Base-by-base conservation (phyloP, 352 stramenopile species). In the Phytophthora kernoviae region DNA sequence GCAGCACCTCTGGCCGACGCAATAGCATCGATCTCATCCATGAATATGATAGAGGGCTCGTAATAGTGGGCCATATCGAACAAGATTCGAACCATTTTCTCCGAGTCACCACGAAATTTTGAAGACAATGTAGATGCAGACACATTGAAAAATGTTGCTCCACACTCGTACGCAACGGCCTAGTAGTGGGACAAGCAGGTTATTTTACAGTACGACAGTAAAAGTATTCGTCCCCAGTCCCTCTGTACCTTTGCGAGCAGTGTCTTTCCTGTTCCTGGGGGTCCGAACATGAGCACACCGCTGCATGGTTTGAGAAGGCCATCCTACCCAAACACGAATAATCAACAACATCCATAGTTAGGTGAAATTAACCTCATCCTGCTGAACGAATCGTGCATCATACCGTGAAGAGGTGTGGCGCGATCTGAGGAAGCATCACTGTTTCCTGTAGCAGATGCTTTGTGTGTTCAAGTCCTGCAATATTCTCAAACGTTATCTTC, bases 61-160 rank as follows among this genome's bases (percentile, higher is more conserved):
- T 99, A 98, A 69, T 98, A 98, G 11, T 96, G 86, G n/a, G 97
- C 96, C 86, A 99, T 98, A 39, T 99, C 96, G 62, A 99, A 99
- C 10, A 99, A 76, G 22, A 99, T 96, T 39, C 95, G 88, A 41
- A 99, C 94, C 61, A 99, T 90, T 53, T 98, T 98, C 63, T 98
- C 96, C 6, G 81, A 96, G 21, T 98, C 92, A 17, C 95, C 96
- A n/a, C 94, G 87, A 67, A 94, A 98, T 77, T 98, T 98, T 46
- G 91, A 96, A 17, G 89, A 91, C 1, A 98, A 69, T 18, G 83
- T 97, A 5, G 90, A 97, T 24, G 88, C 85, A 27, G 82, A 96
- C 33, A 99, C 96, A 64, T 99, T 99, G 76, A 99, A 99, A 75
- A 99, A 99, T 2, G 96, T 99, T 7, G 96, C 96, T 44, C 96